Evolutionary conservation across 2,329 filamentous ascomycete genomes (phyloP).

Genomic region (Penicillium italicum): DNA sequence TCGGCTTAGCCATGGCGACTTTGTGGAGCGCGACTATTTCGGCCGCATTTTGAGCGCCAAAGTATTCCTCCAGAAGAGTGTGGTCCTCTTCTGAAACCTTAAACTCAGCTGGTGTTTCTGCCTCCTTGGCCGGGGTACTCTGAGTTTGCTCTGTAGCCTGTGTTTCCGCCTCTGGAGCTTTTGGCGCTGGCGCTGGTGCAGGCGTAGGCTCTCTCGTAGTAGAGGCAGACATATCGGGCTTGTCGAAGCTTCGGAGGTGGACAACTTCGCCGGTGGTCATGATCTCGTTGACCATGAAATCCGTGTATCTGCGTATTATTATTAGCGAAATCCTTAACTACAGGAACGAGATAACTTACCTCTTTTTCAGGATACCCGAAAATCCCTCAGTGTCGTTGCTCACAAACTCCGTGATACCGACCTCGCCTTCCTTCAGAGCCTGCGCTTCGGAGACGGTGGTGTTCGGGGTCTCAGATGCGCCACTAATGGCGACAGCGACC

Average conservation of each 20-base stretch:
- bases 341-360: constrained; percentile 38
- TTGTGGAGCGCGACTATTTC: constrained; percentile 56
- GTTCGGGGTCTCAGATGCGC: constrained; percentile 10
- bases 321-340: constrained; percentile 1
- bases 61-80: constrained; percentile 43
- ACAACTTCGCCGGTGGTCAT: constrained; percentile 69
- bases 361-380: constrained; percentile 63
- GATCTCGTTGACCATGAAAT: constrained; percentile 92
- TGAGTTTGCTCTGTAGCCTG: constrained; percentile 16
- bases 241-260: constrained; percentile 58
- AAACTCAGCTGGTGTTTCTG: constrained; percentile 23
- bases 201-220: not conserved
- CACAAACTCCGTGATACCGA: constrained; percentile 64
- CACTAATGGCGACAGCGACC: constrained; percentile 13
- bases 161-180: constrained; percentile 7
- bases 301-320: constrained; percentile 64
- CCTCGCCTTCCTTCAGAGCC: constrained; percentile 42
- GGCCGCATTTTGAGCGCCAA: constrained; percentile 50
- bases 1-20: constrained; percentile 52
- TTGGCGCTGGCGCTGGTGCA: not conserved
- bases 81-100: constrained; percentile 46
- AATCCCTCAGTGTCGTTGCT: constrained; percentile 58
- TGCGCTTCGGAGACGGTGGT: constrained; percentile 28
- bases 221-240: constrained; percentile 11
- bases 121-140: constrained; percentile 13